Evolutionary conservation across 208 protist genomes (phyloP).

Genomic region (Acanthamoeba culbertsoni): DNA sequence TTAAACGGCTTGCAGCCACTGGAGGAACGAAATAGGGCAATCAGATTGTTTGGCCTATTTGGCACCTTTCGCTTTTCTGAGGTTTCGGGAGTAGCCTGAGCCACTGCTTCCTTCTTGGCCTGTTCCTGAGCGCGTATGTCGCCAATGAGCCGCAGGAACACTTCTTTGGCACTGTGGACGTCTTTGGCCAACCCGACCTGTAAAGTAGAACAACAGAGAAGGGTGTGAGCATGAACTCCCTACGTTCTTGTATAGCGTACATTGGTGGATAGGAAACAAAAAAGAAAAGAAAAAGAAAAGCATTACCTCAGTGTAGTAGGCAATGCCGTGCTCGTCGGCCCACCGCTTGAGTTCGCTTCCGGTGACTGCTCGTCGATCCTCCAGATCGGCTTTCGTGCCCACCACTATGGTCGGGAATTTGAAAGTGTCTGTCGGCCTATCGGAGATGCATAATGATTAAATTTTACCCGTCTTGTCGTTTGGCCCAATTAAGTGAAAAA

Average conservation of each 20-base stretch:
- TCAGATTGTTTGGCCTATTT: not conserved
- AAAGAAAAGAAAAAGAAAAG: not conserved
- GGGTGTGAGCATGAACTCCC: not conserved
- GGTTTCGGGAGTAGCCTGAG: not conserved
- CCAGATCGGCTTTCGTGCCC: not conserved
- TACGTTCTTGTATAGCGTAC: not conserved
- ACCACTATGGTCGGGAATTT: not conserved
- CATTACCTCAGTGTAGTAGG: not conserved
- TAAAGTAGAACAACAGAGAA: not conserved
- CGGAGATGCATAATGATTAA: no score
- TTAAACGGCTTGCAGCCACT: not conserved
- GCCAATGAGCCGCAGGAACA: not conserved
- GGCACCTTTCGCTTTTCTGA: not conserved
- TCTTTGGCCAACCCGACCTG: not conserved
- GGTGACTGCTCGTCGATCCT: not conserved
- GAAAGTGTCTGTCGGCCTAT: not conserved
- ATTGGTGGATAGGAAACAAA: no score
- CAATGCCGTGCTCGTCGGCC: constrained; percentile 2
- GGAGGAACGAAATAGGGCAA: not conserved
- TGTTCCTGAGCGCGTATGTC: constrained; percentile 6
- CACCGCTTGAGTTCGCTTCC: not conserved
- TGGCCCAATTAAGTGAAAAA: not conserved
- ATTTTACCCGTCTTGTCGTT: not conserved
- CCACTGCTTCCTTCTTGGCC: not conserved
- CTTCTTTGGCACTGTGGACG: not conserved